Base-by-base conservation (phyloP, 345 rosid species). In the Hirschfeldia incana region DNA sequence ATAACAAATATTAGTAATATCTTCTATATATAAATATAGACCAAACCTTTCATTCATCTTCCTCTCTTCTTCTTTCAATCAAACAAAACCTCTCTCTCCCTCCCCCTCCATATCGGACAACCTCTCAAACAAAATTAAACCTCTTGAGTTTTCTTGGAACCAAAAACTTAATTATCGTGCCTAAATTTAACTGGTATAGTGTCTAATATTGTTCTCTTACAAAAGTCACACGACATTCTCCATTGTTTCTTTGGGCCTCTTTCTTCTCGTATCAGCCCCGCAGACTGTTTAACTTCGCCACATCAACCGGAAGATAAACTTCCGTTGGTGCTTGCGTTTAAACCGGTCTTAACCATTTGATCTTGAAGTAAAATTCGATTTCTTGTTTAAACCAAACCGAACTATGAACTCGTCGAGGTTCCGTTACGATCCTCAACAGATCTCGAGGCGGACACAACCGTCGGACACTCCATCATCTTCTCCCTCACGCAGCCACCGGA, bases 351-450 rank as follows among this genome's bases (percentile, higher is more conserved):
- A 46, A 16, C 11, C 33, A 17, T 72, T 59, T 30, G 21, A 53
- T 16, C 57, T 49, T 1, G 57, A 49, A 5, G 57, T 13, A 46
- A 44, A 46, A 44, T 44, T 46, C 4, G 6, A 13, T 15, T 4
- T 4, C 46, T 27, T 21, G 16, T 37, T 27, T 26, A 58, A 67
- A 27, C 70, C 21, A 51, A 49, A 26, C 62, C n/a, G 55, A 44
- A 63, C 62, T 6, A 75, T 80, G 76, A 70, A 46, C 58, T 16
- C 62, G 76, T 16, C 62, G 76, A 57, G 57, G 16, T 57, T 44
- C 57, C 83, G 80, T 80, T 80, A 69, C 72, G 83, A 80, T 75
- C 55, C 76, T 1, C 64, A 57, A 5, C 83, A 70, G 49, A 65
- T 76, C 69, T 57, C 77, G 44, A 57, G 83, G 60, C 74, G 59